These are phyloP conservation scores for Mesostigma viride DNA, from an alignment of 139 green algal species.

Conservation along the genomic window DNA sequence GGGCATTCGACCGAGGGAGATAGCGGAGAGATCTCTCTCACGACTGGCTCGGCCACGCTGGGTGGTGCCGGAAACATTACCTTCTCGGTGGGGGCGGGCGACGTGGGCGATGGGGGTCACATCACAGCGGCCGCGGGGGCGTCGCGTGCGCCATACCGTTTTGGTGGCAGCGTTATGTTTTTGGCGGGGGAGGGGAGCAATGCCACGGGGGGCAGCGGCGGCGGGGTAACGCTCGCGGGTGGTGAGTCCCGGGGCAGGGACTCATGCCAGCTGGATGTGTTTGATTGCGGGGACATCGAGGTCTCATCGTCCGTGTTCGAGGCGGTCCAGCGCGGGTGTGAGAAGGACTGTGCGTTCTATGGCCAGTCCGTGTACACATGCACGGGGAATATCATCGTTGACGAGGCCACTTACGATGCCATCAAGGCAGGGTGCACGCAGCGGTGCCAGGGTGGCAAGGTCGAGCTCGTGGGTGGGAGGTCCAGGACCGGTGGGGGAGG, in stretches of 20 bases:
- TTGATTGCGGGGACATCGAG: neutral
- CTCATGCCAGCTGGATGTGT: neutral
- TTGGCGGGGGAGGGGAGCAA: no score
- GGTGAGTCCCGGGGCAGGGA: no score
- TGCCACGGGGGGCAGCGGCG: no score
- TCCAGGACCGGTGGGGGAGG: constrained; percentile 13
- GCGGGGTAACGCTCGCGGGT: no score
- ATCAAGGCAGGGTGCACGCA: constrained; percentile 5
- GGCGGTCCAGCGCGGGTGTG: neutral
- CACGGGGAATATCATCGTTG: neutral
- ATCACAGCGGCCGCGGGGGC: no score
- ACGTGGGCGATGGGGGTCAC: constrained; percentile 8
- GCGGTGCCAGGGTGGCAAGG: neutral
- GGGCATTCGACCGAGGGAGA: constrained; percentile 3
- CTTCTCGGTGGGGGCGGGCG: neutral
- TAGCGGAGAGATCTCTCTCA: neutral
- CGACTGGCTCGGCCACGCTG: neutral
- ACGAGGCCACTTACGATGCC: constrained; percentile 6
- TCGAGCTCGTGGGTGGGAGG: neutral
- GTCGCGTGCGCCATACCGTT: no score
- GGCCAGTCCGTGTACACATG: neutral
- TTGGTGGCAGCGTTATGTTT: no score
- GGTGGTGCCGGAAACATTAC: constrained; percentile 17
- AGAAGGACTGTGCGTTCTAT: constrained; percentile 5
- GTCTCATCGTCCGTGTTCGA: neutral